Evolutionary conservation across 2,329 filamentous ascomycete genomes (phyloP).

Genomic region (Fusarium nodosum): DNA sequence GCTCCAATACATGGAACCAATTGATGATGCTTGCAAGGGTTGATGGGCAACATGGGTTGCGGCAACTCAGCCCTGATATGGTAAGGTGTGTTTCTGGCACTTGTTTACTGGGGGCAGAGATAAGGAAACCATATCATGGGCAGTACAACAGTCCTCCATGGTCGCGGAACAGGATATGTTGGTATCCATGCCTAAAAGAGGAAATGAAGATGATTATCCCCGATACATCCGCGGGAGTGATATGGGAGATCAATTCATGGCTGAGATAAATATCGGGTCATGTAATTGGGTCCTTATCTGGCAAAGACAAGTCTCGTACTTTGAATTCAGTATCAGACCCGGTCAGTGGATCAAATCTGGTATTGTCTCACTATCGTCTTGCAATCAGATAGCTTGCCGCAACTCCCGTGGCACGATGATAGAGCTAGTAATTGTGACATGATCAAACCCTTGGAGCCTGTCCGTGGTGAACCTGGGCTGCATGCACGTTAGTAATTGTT

Average conservation of each 20-base stretch:
- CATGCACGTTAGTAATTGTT: too few species aligned
- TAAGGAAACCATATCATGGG: slow-evolving; percentile 17
- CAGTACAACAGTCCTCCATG: background rate
- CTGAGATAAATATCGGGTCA: background rate
- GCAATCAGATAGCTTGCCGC: slow-evolving; percentile 33
- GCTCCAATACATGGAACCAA: slow-evolving; percentile 15
- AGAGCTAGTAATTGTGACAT: slow-evolving; percentile 21
- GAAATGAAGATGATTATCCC: slow-evolving; percentile 13
- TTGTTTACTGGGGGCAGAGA: slow-evolving; percentile 4
- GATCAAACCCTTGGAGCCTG: slow-evolving; percentile 3
- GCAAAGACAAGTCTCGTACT: slow-evolving; percentile 40
- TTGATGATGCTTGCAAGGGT: slow-evolving; percentile 13
- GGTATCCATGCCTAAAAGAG: slow-evolving; percentile 1
- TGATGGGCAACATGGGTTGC: background rate
- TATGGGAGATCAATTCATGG: background rate
- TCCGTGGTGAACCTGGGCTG: too few species aligned
- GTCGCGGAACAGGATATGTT: slow-evolving; percentile 6
- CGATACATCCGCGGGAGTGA: background rate
- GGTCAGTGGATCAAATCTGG: slow-evolving; percentile 30
- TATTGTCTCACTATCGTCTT: slow-evolving; percentile 34
- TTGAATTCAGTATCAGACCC: slow-evolving; percentile 33
- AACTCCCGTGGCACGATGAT: slow-evolving; percentile 33
- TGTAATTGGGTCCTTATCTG: background rate
- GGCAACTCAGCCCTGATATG: slow-evolving; percentile 39
- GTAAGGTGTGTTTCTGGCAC: slow-evolving; percentile 21